Conservation (phyloP, 495 filamentous ascomycete species). For the Penicillium paradoxum region DNA sequence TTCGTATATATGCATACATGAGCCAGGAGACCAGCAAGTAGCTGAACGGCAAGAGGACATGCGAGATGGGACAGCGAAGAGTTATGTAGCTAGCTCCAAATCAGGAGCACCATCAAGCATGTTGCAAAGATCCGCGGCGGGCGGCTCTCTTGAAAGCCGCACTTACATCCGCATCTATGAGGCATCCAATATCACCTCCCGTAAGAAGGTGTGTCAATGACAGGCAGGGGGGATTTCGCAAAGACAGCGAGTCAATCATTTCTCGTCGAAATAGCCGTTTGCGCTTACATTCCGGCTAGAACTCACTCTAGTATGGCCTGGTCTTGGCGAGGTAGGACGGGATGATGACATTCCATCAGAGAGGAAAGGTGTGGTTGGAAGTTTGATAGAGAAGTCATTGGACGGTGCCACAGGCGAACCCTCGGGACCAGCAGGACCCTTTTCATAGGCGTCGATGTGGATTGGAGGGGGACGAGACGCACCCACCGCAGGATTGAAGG, state of each 20-base stretch:
- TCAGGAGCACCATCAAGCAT: conserved; percentile 1
- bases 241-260: conserved; percentile 10
- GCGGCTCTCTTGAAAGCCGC: neutral
- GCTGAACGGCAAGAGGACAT: neutral
- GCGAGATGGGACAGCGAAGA: neutral
- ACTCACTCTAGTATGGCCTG: conserved; percentile 45
- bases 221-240: neutral
- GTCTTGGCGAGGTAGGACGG: conserved; percentile 57
- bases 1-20: conserved; percentile 32
- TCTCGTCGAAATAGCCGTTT: conserved; percentile 31
- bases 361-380: conserved; percentile 47
- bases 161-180: conserved; percentile 12
- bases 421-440: conserved; percentile 46
- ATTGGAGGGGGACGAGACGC: conserved; percentile 63
- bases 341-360: conserved; percentile 57
- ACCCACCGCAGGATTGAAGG: conserved; percentile 33
- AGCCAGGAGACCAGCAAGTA: conserved; percentile 3
- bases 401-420: conserved; percentile 40
- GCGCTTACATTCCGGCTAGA: conserved; percentile 30
- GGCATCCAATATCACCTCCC: conserved; percentile 20
- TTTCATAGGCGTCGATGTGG: conserved; percentile 70
- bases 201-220: neutral
- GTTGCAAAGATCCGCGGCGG: neutral
- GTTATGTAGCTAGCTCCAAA: conserved; percentile 3
- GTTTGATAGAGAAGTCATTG: conserved; percentile 50